These are phyloP conservation scores for Plasmodium billcollinsi DNA, from an alignment of 169 alveolate genomes.

Conservation along the genomic window DNA sequence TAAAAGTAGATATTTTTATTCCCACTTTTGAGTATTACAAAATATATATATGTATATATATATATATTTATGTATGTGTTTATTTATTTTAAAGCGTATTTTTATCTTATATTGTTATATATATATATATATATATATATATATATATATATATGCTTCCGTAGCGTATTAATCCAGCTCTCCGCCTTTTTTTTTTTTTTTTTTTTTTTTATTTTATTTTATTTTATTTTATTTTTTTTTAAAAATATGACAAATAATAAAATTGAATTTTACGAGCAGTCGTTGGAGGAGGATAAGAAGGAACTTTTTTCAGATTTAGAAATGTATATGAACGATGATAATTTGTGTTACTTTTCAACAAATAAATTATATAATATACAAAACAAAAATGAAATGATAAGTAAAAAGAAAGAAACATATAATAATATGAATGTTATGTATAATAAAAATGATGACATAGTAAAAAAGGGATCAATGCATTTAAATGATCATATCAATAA, in stretches of 20 bases:
- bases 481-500: too few relatives aligned
- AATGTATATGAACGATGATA: slow-evolving; percentile 7
- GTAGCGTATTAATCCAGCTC: background rate
- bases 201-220: slow-evolving; percentile 1
- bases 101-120: background rate
- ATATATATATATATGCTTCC: background rate
- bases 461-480: too few relatives aligned
- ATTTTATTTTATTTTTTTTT: background rate
- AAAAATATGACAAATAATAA: slow-evolving; percentile 4
- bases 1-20: too few relatives aligned
- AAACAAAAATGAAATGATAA: slow-evolving; percentile 23
- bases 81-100: background rate
- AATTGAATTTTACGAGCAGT: background rate
- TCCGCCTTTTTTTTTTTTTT: background rate
- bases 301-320: slow-evolving; percentile 4
- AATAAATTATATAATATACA: slow-evolving; percentile 22
- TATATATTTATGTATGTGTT: slow-evolving; percentile 8
- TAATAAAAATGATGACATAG: too few relatives aligned
- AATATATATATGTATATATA: background rate
- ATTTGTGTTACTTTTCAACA: slow-evolving; percentile 12
- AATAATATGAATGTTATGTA: too few relatives aligned
- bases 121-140: background rate
- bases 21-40: background rate
- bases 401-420: background rate
- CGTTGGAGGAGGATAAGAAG: slow-evolving; percentile 1